Evolutionary conservation across 2,329 filamentous ascomycete species (phyloP), one percentile per base, ranked within the genome.

Genomic region (Tolypocladium ophioglossoides): DNA sequence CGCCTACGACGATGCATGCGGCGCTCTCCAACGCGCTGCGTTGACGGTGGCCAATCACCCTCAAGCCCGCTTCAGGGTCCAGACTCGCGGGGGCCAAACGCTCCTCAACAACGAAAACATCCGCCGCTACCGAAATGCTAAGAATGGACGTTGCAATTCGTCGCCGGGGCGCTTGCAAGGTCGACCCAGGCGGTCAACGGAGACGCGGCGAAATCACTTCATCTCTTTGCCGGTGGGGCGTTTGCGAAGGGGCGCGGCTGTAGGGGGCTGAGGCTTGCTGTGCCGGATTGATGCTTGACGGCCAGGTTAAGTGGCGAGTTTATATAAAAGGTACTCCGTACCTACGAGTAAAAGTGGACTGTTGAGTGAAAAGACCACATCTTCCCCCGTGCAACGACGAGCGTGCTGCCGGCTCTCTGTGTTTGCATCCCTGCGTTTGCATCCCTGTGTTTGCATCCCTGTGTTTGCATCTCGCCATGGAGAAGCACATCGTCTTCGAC

Each of bases 401-500:
- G 5, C 50, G 34, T 35, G 46, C 52, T n/a, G 16, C 44, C 16
- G 22, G 22, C 46, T 35, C 48, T 12, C 2, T 18, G 49, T 22
- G 27, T 27, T 27, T 27, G 27, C 27, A 27, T 27, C 27, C 27
- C 6, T 27, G 27, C 27, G 37, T 18, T 39, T 16, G 38, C 16
- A 34, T 16, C 27, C n/a, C 2, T 18, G 49, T 22, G 27, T 27
- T 27, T 27, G 27, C 27, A 27, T 27, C 27, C 27, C 6, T 27
- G 27, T 6, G 37, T 18, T 39, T 16, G 38, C 16, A 34, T 16
- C 27, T 20, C 52, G 39, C 16, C 50, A 65, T 65, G 63, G 60
- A 63, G 39, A 50, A 56, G 39, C 56, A 56, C 32, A 61, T 74
- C 30, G 62, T 70, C 37, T 66, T 73, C 54, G 72, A 70, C 59